Percentiles rank a stretch among this genome's conserved stretches.
phyloP scores from a whole-genome alignment of 2,329 filamentous ascomycete species.

The Colletotrichum horii region DNA sequence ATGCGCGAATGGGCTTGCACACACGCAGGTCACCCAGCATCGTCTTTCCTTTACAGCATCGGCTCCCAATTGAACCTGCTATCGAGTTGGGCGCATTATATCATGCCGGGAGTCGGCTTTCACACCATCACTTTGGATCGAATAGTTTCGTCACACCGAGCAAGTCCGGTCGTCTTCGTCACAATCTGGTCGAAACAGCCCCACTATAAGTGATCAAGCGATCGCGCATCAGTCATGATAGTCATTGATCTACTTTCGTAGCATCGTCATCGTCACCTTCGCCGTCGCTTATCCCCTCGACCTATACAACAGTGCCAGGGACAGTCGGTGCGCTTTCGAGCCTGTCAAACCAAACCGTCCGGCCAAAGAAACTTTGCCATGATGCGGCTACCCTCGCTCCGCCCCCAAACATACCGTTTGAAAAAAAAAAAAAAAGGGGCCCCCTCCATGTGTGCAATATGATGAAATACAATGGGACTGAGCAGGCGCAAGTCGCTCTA shows the following conservation, averaged over 20 bases:
- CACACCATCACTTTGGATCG: not conserved
- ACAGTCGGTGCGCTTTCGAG: not conserved
- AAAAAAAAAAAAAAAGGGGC: not conserved
- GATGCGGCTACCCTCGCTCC: not conserved
- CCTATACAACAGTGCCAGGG: not conserved
- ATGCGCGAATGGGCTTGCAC: not conserved
- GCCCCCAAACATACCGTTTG: not conserved
- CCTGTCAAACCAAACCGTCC: not conserved
- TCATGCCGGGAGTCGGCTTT: not conserved
- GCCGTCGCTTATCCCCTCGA: constrained; percentile 11
- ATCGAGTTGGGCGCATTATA: not conserved
- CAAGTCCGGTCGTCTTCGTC: not conserved
- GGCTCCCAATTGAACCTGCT: not conserved
- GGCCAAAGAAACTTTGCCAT: not conserved
- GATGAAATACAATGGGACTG: not conserved
- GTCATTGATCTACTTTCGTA: constrained; percentile 21
- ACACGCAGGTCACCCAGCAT: not conserved
- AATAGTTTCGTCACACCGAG: not conserved
- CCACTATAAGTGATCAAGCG: not conserved
- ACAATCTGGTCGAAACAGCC: not conserved
- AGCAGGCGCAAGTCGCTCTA: constrained; percentile 1
- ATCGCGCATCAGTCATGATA: constrained; percentile 19
- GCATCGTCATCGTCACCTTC: constrained; percentile 5
- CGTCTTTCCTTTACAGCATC: not conserved
- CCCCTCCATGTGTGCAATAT: not conserved